Conservation (phyloP, 345 rosid genomes). For the Aurinia saxatilis region DNA sequence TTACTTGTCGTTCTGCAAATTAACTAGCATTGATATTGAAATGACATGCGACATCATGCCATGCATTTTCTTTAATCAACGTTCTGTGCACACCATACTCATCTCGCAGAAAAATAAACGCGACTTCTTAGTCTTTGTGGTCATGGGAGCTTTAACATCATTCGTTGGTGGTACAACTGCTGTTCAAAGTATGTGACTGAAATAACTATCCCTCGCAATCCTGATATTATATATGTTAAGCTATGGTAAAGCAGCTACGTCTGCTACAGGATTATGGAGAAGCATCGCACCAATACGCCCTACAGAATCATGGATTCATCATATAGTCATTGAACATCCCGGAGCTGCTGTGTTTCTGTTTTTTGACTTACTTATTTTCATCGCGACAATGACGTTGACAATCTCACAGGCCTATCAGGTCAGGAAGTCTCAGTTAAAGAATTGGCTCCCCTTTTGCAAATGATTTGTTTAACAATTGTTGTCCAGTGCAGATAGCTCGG, state of each 20-base stretch:
- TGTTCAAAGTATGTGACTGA: slow-evolving; percentile 60
- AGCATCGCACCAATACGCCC: slow-evolving; percentile 31
- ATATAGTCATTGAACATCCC: slow-evolving; percentile 52
- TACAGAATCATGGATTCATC: slow-evolving; percentile 55
- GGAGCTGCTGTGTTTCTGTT: slow-evolving; percentile 55
- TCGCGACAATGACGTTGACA: slow-evolving; percentile 58
- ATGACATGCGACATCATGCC: not conserved
- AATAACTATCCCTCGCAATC: not conserved
- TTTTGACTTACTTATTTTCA: slow-evolving; percentile 45
- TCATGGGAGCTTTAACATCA: slow-evolving; percentile 62
- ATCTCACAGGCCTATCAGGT: slow-evolving; percentile 72
- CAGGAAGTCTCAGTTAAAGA: slow-evolving; percentile 13
- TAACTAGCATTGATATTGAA: not conserved
- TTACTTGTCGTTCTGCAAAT: not conserved
- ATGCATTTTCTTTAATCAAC: not conserved
- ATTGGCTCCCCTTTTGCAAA: not conserved
- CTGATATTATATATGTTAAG: not conserved
- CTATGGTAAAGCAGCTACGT: not conserved
- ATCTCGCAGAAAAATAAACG: slow-evolving; percentile 74
- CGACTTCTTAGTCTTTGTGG: slow-evolving; percentile 70
- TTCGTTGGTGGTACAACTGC: slow-evolving; percentile 44
- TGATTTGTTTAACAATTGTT: slow-evolving; percentile 3
- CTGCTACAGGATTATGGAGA: slow-evolving; percentile 61
- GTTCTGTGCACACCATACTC: not conserved
- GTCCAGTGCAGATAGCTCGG: slow-evolving; percentile 59